Evolutionary conservation across 139 green algal species (phyloP).

Genomic region (Chlamydomonas eustigma): DNA sequence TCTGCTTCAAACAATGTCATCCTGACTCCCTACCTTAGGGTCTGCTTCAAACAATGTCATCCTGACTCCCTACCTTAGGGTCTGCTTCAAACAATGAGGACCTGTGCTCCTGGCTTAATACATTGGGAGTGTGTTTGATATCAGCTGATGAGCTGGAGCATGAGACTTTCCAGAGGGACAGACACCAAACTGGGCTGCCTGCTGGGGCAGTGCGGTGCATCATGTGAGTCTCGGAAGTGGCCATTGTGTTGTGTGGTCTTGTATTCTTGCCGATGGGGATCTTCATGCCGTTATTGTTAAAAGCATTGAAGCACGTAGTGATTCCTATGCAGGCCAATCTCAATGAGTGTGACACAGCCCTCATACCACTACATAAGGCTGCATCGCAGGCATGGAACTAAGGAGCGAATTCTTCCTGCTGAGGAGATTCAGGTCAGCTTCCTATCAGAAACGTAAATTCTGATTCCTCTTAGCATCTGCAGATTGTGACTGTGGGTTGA

Average conservation of each 20-base stretch:
- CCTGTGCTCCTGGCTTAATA: not conserved
- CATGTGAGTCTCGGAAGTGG: not conserved
- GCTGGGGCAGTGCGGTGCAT: not conserved
- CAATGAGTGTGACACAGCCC: slow-evolving; percentile 25
- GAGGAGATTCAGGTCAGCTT: slow-evolving; percentile 29
- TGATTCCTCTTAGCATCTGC: too few relatives aligned
- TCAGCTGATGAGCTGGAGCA: slow-evolving; percentile 46
- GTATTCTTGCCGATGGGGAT: too few relatives aligned
- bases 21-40: too few relatives aligned
- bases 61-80: too few relatives aligned
- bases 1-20: too few relatives aligned
- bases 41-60: too few relatives aligned
- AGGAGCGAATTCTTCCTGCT: slow-evolving; percentile 22
- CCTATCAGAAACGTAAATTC: too few relatives aligned
- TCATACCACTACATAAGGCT: slow-evolving; percentile 34
- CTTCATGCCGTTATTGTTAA: too few relatives aligned
- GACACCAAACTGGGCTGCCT: not conserved
- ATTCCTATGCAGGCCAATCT: slow-evolving; percentile 26
- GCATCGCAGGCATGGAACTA: slow-evolving; percentile 38
- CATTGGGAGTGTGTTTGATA: slow-evolving; percentile 21
- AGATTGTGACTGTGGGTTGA: too few relatives aligned
- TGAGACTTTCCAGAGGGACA: slow-evolving; percentile 30
- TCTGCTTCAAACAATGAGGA: too few relatives aligned
- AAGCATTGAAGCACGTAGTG: too few relatives aligned
- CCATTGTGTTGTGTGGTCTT: too few relatives aligned